These are phyloP conservation scores for Fusarium sp. DNA, from an alignment of 2,329 filamentous ascomycete genomes.

Conservation along the genomic window DNA sequence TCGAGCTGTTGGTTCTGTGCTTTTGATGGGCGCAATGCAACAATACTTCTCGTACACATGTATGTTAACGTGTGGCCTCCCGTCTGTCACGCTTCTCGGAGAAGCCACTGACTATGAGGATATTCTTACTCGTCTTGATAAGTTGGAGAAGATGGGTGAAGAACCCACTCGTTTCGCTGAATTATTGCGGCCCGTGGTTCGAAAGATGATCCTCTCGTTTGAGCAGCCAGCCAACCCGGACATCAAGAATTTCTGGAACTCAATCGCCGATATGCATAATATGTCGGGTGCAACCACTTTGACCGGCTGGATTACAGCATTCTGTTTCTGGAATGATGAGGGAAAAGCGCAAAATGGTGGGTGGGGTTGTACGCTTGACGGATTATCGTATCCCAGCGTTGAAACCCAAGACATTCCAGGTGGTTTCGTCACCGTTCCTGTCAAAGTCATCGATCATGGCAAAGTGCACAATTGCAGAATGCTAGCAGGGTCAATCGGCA, in stretches of 20 bases:
- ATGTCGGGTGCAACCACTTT: neutral
- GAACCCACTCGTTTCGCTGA: neutral
- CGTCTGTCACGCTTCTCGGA: neutral
- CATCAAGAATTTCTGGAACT: neutral
- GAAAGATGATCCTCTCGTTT: neutral
- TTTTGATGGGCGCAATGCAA: neutral
- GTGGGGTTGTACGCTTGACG: neutral
- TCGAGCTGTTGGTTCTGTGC: neutral
- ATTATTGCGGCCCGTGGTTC: neutral
- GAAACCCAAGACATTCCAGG: fast-evolving
- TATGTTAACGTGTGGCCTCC: fast-evolving
- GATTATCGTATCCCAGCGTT: neutral
- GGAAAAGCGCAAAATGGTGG: neutral
- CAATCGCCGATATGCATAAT: fast-evolving
- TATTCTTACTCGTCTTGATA: neutral
- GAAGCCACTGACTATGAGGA: neutral
- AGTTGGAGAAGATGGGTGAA: neutral
- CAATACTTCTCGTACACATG: neutral
- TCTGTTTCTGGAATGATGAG: neutral
- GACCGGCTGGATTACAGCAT: neutral
- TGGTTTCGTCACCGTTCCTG: neutral
- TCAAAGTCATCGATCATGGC: fast-evolving
- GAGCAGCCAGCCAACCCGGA: neutral
- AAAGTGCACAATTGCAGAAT: neutral
- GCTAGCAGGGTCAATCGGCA: neutral